Evolutionary conservation across 352 stramenopile species (phyloP), one percentile per base, ranked within the genome.

Genomic region (Phytophthora hibernalis): DNA sequence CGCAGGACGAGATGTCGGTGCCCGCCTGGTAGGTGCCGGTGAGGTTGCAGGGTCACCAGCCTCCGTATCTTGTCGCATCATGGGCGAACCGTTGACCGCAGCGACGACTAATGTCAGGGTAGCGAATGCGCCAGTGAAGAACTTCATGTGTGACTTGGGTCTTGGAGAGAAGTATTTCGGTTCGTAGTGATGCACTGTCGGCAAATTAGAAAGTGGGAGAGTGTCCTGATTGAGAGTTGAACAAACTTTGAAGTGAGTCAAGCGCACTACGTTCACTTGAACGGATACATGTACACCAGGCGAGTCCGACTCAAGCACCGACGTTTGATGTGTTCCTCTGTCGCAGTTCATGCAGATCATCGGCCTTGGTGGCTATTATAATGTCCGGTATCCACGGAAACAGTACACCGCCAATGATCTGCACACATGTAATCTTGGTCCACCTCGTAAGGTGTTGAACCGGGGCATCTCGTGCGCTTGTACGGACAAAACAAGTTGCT

Each of bases 11-110:
- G 9, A 82, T 65, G 45, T 67, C 59, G 18, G 62, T 70, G 20
- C 69, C 70, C 16, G 18, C 30, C 22, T 64, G 60, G 60, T 82
- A 82, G 11, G 63, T 68, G 24, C 74, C 74, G 22, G 66, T 61
- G 35, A 82, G 70, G 22, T 53, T 71, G 57, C 72, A 80, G 8
- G 30, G 15, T 40, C 21, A 31, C 47, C 40, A 5, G 33, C 38
- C 20, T 61, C 35, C 1, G 18, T 24, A 13, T 57, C 58, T 40
- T 73, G 65, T 9, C 66, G 66, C 21, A 74, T 57, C 61, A 70
- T 74, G 16, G 61, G 45, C 20, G 54, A 55, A 12, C 37, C 47
- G 26, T 37, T 59, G 26, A 50, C 30, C 26, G 12, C 22, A 21
- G 54, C 2, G 21, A 28, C 48, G 22, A 65, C 16, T n/a, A 73